A percentile compares a stretch with the other conserved stretches of the same genome.
phyloP scores from a whole-genome alignment of 2,329 filamentous ascomycete genomes.

The Phialophora macrospora region DNA sequence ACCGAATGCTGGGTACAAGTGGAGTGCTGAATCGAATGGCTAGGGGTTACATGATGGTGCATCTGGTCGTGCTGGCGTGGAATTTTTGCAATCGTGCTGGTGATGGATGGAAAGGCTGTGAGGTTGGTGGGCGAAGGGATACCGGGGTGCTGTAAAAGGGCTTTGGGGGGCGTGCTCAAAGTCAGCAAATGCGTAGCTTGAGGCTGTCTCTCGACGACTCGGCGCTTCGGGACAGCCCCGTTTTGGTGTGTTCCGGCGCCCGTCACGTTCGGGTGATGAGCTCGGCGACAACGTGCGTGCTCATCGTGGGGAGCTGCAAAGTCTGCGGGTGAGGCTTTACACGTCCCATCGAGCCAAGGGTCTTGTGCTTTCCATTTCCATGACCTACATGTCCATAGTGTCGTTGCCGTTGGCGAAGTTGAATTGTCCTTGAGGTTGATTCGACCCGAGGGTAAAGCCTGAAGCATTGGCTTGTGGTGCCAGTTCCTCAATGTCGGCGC shows the following conservation, averaged over 20 bases:
- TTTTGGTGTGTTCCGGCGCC: not conserved
- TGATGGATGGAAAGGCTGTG: conserved; percentile 42
- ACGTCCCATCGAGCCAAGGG: not conserved
- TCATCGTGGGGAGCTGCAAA: conserved; percentile 5
- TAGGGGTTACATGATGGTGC: conserved; percentile 40
- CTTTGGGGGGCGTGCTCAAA: conserved; percentile 46
- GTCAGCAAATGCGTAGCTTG: conserved; percentile 39
- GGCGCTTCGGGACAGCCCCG: conserved; percentile 4
- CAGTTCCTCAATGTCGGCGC: conserved; percentile 78
- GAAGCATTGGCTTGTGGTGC: conserved; percentile 71
- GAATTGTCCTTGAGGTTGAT: conserved; percentile 79
- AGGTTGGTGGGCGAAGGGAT: conserved; percentile 29
- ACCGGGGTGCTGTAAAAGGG: conserved; percentile 7
- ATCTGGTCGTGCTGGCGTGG: conserved; percentile 42
- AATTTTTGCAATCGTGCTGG: conserved; percentile 42
- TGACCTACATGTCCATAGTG: conserved; percentile 72
- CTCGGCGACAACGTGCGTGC: conserved; percentile 5
- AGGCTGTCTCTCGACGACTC: conserved; percentile 16
- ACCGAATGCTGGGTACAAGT: conserved; percentile 33
- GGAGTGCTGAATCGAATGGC: conserved; percentile 30
- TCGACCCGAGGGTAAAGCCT: conserved; percentile 72
- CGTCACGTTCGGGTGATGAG: not conserved
- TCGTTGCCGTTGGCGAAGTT: conserved; percentile 81
- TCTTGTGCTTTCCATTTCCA: not conserved
- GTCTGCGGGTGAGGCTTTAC: conserved; percentile 2